Base-by-base conservation (phyloP, 2,329 filamentous ascomycete genomes). In the Colletotrichum coccodes region DNA sequence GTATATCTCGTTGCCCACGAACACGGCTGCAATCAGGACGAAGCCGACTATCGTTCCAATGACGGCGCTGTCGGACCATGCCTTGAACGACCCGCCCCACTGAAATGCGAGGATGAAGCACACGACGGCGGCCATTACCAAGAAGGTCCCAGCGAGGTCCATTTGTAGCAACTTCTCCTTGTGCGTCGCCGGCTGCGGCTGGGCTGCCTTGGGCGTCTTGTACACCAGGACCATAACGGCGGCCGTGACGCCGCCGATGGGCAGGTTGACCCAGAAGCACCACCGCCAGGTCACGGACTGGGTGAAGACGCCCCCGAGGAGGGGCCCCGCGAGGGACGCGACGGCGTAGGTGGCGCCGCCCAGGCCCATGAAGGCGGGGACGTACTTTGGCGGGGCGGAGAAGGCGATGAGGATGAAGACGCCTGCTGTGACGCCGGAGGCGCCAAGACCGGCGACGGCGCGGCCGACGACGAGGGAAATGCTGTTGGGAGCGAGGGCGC, bases 281-380 rank as follows among this genome's bases (percentile, higher is more conserved):
- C 85, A 87, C 30, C 85, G 78, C 86, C 86, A 87, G 9, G 83
- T 83, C 3, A 79, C 77, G 26, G 83, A 77, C 32, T 87, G 81
- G 2, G 85, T 84, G 44, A 87, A 85, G 7, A 75, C 84, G 23
- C 85, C 85, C 6, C 85, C 85, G 6, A 86, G 76, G 16, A 88
- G 74, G 8, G 86, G 86, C 0, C 85, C 86, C 3, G 82, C 82
- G 7, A 87, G 84, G 32, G 78, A 81, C 47, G 86, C 86, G 57
- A 90, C 82, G 18, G 87, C 88, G 77, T 85, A 89, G 79, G 89
- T 87, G 57, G 81, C 85, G 12, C 85, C 85, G 46, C 89, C 81
- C 46, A 89, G 75, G 30, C 87, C 87, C 61, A 87, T 87, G 28
- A 85, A 86, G 34, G 87, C 76, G 8, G 84, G 87, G 36, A 87